Evolutionary conservation across 352 stramenopile genomes (phyloP), one percentile per base, ranked within the genome.

Genomic region (Halophytophthora batemanensis): DNA sequence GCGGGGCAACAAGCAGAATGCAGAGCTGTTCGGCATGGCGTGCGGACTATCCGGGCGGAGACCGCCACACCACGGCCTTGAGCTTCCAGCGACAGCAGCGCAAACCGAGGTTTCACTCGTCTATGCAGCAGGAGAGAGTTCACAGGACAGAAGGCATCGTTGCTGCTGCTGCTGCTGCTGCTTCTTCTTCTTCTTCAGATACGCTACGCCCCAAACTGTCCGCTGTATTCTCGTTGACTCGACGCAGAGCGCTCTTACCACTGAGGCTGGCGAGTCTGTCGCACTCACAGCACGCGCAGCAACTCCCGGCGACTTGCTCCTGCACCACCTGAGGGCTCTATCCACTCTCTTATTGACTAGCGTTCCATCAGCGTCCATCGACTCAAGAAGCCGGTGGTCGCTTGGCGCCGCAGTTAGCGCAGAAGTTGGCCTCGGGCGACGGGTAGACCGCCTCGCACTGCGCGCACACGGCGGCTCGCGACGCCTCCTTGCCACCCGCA

Each of bases 371-470:
- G 18, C 35, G 12, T 13, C 25, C 10, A 17, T 33, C 12, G 10
- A 47, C 44, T 75, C 62, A 69, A 52, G 54, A 50, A 36, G 25
- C 45, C 42, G 45, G 29, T 10, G 53, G 28, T 60, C 80, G 65
- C 61, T 88, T 87, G 31, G 69, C 56, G 19, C 81, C 81, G 40
- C 81, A 92, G 34, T 86, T 75, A 22, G 77, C 77, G 49, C 81
- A 92, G 45, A 90, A 92, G 49, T 86, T 88, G 48, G 78, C 81
- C 14, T 69, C 50, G 5, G 69, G 54, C 7, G 74, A 73, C 15
- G 71, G 59, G 48, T 76, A 92, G 21, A 49, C 43, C 12, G 53
- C 65, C 3, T 66, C 47, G 39, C 81, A 91, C 18, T 69, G 56
- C 22, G 53, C 37, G 53, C 80, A 90, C 11, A 17, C 47, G 23